Base-by-base conservation (phyloP, 2,329 filamentous ascomycete species). In the Chaetomium sp. region DNA sequence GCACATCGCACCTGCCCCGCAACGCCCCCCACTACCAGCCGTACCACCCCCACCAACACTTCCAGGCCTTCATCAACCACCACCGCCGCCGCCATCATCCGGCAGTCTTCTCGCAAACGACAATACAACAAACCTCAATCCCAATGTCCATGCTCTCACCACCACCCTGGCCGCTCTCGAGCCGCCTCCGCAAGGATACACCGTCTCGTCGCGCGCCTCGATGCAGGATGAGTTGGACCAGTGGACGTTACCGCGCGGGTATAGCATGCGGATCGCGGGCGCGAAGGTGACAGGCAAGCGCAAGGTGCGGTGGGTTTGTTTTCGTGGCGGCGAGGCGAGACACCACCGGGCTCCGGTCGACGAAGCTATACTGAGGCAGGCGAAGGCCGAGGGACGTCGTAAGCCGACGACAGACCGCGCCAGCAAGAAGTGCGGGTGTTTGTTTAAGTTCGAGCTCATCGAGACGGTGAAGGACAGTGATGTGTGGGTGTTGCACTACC, bases 261-360 rank as follows among this genome's bases (percentile, higher is more conserved):
- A 71, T 62, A 70, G 67, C 61, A 70, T 71, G 69, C 69, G 69
- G 59, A 71, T 71, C 63, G 69, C 68, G 52, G 69, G 69, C 46
- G 70, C 69, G 38, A 69, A 70, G 11, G 68, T 69, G 36, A 67
- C 68, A 49, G 69, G 69, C 59, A 70, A 69, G 49, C 67, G 67
- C 58, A 71, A 71, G 58, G 69, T 71, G 52, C 69, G 69, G 41
- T 70, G 69, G 68, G 68, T 71, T 48, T 71, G 69, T 57, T 71
- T 70, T 60, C 68, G 69, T 32, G 69, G 69, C 51, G 69, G 69
- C 35, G 66, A 69, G 55, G 68, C 69, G 7, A 68, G 69, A n/a
- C 66, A 70, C 52, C 62, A 65, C 59, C 62, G 62, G 4, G 54
- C 59, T 2, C 62, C 62, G 35, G 60, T 61, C 19, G 62, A 64